phyloP scores from a whole-genome alignment of 2,329 filamentous ascomycete genomes.

The Cercospora sesami region DNA sequence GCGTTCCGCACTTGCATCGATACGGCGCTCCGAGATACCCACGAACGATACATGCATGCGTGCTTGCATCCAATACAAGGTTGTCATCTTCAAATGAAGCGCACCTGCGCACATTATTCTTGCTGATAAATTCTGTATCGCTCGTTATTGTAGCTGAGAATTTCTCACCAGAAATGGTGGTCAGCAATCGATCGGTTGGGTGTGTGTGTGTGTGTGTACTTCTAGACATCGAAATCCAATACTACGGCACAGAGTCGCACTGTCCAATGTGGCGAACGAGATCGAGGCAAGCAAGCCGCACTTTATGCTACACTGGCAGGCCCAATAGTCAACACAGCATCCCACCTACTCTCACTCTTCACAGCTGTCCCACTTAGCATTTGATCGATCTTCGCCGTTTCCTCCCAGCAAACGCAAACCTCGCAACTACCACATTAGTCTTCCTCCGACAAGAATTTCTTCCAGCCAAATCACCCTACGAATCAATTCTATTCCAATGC shows the following conservation, averaged over 20 bases:
- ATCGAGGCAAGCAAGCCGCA: background rate
- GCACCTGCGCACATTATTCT: background rate
- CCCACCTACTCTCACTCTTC: background rate
- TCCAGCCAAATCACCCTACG: background rate
- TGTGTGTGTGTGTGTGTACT: background rate
- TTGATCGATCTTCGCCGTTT: background rate
- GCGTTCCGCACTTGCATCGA: background rate
- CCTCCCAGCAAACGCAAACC: background rate
- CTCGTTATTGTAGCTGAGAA: background rate
- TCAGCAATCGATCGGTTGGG: background rate
- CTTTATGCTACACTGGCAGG: background rate
- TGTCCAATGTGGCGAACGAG: background rate
- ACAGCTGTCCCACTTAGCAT: background rate
- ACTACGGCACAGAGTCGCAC: background rate
- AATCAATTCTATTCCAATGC: slow-evolving; percentile 30
- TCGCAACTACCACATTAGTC: background rate
- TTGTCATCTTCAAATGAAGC: background rate
- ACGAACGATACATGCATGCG: background rate
- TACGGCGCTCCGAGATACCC: slow-evolving; percentile 2
- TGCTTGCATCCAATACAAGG: background rate
- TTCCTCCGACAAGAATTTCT: background rate
- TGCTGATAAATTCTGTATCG: background rate
- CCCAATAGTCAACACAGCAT: background rate
- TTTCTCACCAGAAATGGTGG: background rate
- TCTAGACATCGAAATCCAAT: background rate